A percentile compares a stretch with the other conserved stretches of the same genome.
Conservation (phyloP, 495 filamentous ascomycete genomes). For the Penicillium malachiteum region DNA sequence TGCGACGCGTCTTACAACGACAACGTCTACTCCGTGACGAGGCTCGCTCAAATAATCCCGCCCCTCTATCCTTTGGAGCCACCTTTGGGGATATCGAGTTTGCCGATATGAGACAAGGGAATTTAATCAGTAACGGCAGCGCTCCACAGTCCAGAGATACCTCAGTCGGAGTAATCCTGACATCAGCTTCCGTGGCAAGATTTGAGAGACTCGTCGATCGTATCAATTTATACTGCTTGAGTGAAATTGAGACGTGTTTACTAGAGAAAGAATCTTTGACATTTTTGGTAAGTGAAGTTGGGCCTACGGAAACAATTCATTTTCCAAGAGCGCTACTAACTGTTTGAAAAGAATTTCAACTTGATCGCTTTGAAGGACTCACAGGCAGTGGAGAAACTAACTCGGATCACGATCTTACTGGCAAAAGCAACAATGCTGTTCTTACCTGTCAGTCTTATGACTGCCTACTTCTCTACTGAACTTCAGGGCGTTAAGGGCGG, state of each 20-base stretch:
- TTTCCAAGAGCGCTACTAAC: background rate
- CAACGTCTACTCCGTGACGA: constrained; percentile 46
- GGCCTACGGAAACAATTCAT: background rate
- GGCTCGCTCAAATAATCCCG: constrained; percentile 20
- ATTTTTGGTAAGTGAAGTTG: constrained; percentile 53
- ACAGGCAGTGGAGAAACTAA: constrained; percentile 72
- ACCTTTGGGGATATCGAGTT: constrained; percentile 31
- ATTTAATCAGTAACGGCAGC: constrained; percentile 26
- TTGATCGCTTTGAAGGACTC: constrained; percentile 83
- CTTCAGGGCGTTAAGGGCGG: constrained; percentile 55
- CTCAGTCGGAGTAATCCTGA: constrained; percentile 57
- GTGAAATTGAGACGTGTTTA: constrained; percentile 75
- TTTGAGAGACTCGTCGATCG: constrained; percentile 77
- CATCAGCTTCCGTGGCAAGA: constrained; percentile 63
- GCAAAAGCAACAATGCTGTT: constrained; percentile 84
- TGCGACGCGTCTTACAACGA: constrained; percentile 65
- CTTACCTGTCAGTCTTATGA: constrained; percentile 80
- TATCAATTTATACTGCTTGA: constrained; percentile 75
- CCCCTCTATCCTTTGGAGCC: constrained; percentile 21
- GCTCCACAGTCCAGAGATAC: constrained; percentile 22
- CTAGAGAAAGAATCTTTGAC: constrained; percentile 77
- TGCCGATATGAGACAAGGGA: constrained; percentile 27
- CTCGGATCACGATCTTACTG: constrained; percentile 75
- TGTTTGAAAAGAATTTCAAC: constrained; percentile 70
- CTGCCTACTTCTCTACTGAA: constrained; percentile 78